These are phyloP conservation scores for Pestalotiopsis sp. DNA, from an alignment of 2,329 filamentous ascomycete species.

Conservation along the genomic window DNA sequence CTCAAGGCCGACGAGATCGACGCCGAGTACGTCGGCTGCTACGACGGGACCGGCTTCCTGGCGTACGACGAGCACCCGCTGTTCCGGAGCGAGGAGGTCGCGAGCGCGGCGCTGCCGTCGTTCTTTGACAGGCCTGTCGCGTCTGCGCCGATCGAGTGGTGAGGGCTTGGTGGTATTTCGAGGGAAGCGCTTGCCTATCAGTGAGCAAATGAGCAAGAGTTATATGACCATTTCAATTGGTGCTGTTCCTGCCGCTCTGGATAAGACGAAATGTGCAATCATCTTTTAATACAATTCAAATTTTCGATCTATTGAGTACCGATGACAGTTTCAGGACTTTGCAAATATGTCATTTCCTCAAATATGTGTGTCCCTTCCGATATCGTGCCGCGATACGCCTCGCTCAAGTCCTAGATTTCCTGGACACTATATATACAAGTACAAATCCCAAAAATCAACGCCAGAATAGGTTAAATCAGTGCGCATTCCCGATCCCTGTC, in stretches of 20 bases:
- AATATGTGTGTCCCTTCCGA: background rate
- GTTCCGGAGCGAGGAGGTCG: background rate
- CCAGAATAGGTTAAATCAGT: background rate
- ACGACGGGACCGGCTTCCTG: background rate
- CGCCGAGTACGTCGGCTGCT: conserved; percentile 1
- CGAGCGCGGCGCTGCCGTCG: background rate
- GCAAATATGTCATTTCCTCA: background rate
- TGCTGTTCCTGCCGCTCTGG: background rate
- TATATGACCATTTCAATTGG: background rate
- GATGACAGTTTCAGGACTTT: background rate
- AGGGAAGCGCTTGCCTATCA: background rate
- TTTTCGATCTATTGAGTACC: background rate
- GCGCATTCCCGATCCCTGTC: background rate
- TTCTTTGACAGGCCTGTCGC: background rate
- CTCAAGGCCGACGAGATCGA: conserved; percentile 2
- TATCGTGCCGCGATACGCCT: background rate
- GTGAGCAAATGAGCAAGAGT: background rate
- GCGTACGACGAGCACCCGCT: background rate
- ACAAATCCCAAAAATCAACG: background rate
- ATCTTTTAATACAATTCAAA: background rate
- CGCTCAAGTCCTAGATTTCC: background rate
- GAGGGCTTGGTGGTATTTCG: background rate
- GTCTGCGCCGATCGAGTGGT: background rate
- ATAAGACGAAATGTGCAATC: no score
- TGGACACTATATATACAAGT: background rate